Evolutionary conservation across 2,329 filamentous ascomycete genomes (phyloP), one percentile per base, ranked within the genome.

Genomic region (Venturia carpophila): DNA sequence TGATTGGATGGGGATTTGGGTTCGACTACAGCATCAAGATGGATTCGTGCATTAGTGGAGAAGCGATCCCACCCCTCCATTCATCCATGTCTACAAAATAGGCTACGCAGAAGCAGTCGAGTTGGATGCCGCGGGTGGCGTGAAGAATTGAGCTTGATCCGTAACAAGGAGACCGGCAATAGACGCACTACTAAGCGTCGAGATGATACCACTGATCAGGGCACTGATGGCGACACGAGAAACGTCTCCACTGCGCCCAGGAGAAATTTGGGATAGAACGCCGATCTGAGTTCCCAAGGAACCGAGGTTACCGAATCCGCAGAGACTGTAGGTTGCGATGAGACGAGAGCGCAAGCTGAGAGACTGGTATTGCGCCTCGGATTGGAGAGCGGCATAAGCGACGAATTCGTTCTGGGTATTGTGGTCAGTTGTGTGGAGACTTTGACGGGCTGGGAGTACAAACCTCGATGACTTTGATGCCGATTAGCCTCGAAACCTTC

Each of bases 261-360:
- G 91, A 0, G 90, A 87, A 67, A 96, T 84, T 77, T 95, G 91
- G 4, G 88, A 85, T 63, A 96, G 82, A 66, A 95, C 90, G 79
- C 91, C 91, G 67, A 96, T 94, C 77, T 96, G 91, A 65, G 91
- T 93, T 73, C 91, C 91, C 60, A 96, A 83, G 39, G 90, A 93
- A 64, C 89, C 89, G 70, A 96, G 88, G 79, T 96, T 96, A 68
- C 90, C 92, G 69, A 77, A 78, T 66, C 82, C 81, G 76, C 91
- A 95, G 69, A 92, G 83, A 24, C 90, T 89, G 73, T 96, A 96
- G 62, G 90, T 95, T 58, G 88, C 90, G 72, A 96, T 95, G 69
- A 96, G 83, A 58, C 82, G 82, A 30, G 90, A 91, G 64, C 91
- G 90, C 19, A 84, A 78, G 39, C 84, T 86, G 67, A 96, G 81